phyloP scores from a whole-genome alignment of 129 eudicot genomes.

The Calendula officinalis region DNA sequence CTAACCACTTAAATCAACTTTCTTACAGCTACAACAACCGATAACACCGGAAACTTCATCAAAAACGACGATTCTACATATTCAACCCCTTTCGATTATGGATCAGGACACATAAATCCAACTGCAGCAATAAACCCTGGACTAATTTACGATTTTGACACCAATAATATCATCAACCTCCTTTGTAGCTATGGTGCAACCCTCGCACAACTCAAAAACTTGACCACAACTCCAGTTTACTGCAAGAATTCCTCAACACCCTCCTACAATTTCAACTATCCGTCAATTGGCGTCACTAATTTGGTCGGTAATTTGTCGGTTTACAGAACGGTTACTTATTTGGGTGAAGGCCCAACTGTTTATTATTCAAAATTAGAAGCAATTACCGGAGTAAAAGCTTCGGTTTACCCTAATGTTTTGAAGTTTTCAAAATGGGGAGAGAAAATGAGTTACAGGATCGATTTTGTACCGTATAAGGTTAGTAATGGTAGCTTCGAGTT shows the following conservation, averaged over 20 bases:
- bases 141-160: conserved; percentile 49
- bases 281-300: conserved; percentile 61
- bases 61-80: conserved; percentile 34
- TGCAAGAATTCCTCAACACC: conserved; percentile 40
- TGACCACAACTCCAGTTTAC: conserved; percentile 32
- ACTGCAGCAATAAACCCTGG: conserved; percentile 58
- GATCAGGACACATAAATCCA: conserved; percentile 73
- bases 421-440: conserved; percentile 43
- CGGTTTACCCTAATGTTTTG: conserved; percentile 49
- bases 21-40: conserved; percentile 45
- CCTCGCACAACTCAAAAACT: conserved; percentile 54
- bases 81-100: conserved; percentile 59
- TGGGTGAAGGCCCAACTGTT: conserved; percentile 51
- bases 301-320: conserved; percentile 51
- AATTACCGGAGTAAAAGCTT: conserved; percentile 45
- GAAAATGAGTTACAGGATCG: conserved; percentile 45
- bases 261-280: conserved; percentile 58
- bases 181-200: conserved; percentile 68
- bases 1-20: background rate
- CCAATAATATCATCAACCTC: conserved; percentile 44
- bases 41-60: conserved; percentile 47
- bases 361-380: conserved; percentile 45
- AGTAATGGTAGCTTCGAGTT: conserved; percentile 53
- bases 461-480: conserved; percentile 43
- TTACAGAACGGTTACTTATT: conserved; percentile 54